A percentile compares a stretch with the other conserved stretches of the same genome.
Conservation (phyloP, 352 stramenopile species). For the Phytophthora megakarya region DNA sequence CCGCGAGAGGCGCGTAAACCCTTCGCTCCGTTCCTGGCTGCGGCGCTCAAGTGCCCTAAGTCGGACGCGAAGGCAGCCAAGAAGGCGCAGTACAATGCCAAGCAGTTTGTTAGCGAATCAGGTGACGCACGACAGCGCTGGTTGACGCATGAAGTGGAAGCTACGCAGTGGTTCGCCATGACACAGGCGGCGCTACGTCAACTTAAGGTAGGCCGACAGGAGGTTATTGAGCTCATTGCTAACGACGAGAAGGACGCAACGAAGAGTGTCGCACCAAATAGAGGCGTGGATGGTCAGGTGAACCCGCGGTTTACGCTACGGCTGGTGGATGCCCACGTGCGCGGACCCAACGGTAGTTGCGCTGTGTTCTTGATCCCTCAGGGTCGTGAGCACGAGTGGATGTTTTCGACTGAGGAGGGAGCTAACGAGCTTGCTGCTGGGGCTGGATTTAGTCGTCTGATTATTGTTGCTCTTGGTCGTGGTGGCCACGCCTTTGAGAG, state of each 20-base stretch:
- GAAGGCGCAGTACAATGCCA: constrained; percentile 52
- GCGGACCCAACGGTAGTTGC: constrained; percentile 60
- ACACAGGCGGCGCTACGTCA: constrained; percentile 53
- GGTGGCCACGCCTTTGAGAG: constrained; percentile 64
- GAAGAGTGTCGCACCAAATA: constrained; percentile 10
- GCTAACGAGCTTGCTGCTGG: constrained; percentile 59
- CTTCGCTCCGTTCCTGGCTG: constrained; percentile 59
- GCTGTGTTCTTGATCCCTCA: constrained; percentile 81
- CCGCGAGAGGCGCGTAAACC: constrained; percentile 48
- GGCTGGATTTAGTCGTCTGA: constrained; percentile 73
- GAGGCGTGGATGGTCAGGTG: constrained; percentile 27
- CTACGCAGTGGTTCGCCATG: constrained; percentile 67
- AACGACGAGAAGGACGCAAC: constrained; percentile 39
- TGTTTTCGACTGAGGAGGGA: constrained; percentile 78
- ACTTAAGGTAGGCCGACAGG: constrained; percentile 54
- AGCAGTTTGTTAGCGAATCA: constrained; percentile 41
- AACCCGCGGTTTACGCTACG: constrained; percentile 63
- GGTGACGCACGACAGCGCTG: constrained; percentile 45
- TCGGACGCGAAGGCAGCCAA: constrained; percentile 17
- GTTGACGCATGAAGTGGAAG: constrained; percentile 61
- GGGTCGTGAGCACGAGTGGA: constrained; percentile 81
- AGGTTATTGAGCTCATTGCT: constrained; percentile 61
- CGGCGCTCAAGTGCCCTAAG: constrained; percentile 44
- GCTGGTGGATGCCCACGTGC: constrained; percentile 53
- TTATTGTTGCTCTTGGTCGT: constrained; percentile 68